Conservation (phyloP, 345 rosid genomes). For the Combretum micranthum region DNA sequence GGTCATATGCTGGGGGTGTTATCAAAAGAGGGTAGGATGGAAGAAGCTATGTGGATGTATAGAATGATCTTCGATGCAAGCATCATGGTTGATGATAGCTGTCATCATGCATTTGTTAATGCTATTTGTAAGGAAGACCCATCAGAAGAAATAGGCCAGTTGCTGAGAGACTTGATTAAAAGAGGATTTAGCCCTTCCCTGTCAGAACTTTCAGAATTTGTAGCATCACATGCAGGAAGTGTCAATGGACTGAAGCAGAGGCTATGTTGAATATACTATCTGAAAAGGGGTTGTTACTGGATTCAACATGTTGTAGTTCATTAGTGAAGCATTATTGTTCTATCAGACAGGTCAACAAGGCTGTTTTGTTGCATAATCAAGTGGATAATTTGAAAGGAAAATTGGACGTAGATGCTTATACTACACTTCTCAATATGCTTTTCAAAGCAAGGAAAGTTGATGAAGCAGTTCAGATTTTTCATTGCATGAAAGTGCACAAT, state of each 20-base stretch:
- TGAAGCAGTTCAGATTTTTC: slow-evolving; percentile 42
- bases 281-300: slow-evolving; percentile 43
- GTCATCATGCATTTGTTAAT: slow-evolving; percentile 38
- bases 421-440: slow-evolving; percentile 37
- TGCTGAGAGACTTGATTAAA: slow-evolving; percentile 38
- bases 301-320: slow-evolving; percentile 32
- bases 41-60: slow-evolving; percentile 44
- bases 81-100: slow-evolving; percentile 27
- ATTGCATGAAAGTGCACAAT: slow-evolving; percentile 37
- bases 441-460: slow-evolving; percentile 32
- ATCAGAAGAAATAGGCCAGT: slow-evolving; percentile 21
- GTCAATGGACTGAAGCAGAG: slow-evolving; percentile 49
- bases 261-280: slow-evolving; percentile 40
- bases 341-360: slow-evolving; percentile 39
- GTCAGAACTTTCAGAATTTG: slow-evolving; percentile 29
- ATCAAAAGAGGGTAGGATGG: slow-evolving; percentile 36
- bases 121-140: slow-evolving; percentile 38
- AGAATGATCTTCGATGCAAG: slow-evolving; percentile 22
- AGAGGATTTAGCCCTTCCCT: slow-evolving; percentile 40
- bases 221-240: slow-evolving; percentile 34
- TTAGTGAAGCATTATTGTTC: slow-evolving; percentile 50
- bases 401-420: slow-evolving; percentile 43
- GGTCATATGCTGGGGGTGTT: slow-evolving; percentile 44
- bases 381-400: slow-evolving; percentile 40
- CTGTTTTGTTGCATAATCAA: slow-evolving; percentile 34